A percentile compares a stretch with the other conserved stretches of the same genome.
These are phyloP conservation scores for Tulasnella sp. DNA, from an alignment of 768 basidiomycete genomes.

Conservation along the genomic window DNA sequence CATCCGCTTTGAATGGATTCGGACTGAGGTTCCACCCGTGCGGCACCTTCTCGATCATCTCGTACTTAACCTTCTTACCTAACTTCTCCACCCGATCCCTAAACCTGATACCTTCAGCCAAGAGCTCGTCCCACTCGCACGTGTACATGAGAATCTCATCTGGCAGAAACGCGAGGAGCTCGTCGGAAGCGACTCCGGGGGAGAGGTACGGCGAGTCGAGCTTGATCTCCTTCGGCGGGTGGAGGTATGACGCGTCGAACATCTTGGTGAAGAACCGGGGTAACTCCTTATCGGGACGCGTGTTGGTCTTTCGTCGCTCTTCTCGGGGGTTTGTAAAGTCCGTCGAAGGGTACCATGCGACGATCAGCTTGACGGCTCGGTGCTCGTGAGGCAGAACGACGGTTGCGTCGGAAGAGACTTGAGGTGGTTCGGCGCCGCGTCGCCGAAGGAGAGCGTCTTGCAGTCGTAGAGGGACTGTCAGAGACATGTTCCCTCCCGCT, in stretches of 20 bases:
- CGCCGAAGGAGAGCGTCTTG: not conserved
- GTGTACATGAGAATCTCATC: slow-evolving; percentile 45
- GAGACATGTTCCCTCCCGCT: slow-evolving; percentile 32
- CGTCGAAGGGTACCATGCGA: not conserved
- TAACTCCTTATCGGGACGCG: slow-evolving; percentile 46
- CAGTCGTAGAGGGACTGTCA: not conserved
- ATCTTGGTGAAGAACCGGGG: slow-evolving; percentile 56
- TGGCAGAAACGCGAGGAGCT: slow-evolving; percentile 41
- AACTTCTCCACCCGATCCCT: slow-evolving; percentile 41
- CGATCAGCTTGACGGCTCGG: not conserved
- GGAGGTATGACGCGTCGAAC: slow-evolving; percentile 54
- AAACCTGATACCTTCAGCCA: slow-evolving; percentile 54
- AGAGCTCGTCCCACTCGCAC: slow-evolving; percentile 49
- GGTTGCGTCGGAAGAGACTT: slow-evolving; percentile 44
- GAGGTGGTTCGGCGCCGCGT: slow-evolving; percentile 33
- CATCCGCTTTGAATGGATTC: not conserved
- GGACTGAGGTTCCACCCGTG: slow-evolving; percentile 11
- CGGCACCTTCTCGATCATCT: slow-evolving; percentile 47
- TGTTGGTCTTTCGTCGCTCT: slow-evolving; percentile 25
- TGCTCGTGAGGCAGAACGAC: slow-evolving; percentile 42
- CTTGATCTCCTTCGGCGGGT: slow-evolving; percentile 43
- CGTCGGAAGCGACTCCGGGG: slow-evolving; percentile 54
- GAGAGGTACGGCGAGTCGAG: slow-evolving; percentile 49
- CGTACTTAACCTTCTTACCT: slow-evolving; percentile 43
- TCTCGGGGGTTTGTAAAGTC: slow-evolving; percentile 20